Evolutionary conservation across 208 protist species (phyloP).

Genomic region (Wallacemonas sp.): DNA sequence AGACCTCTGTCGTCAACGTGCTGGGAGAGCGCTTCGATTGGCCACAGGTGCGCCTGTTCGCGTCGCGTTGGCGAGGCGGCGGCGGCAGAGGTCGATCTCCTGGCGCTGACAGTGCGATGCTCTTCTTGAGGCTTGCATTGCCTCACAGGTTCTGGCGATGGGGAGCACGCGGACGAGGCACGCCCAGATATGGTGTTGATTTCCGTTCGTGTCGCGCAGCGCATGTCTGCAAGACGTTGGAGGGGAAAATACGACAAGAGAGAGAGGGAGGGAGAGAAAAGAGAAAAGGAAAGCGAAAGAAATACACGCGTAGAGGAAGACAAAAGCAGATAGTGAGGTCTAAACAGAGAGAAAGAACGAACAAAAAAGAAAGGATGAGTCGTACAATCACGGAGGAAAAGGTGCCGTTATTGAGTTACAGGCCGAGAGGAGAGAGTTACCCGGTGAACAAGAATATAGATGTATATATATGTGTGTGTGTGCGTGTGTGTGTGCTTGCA

Average conservation of each 20-base stretch:
- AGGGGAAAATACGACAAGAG: no score
- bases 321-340: not conserved
- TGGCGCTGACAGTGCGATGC: no score
- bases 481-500: not conserved
- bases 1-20: not conserved
- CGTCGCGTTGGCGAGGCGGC: not conserved
- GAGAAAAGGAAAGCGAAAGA: not conserved
- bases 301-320: not conserved
- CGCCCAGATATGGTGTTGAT: no score
- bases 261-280: no score
- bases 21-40: not conserved
- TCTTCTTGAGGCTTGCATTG: no score
- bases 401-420: no score
- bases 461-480: not conserved
- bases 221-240: no score
- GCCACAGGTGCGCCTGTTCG: not conserved
- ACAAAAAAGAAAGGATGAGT: slow-evolving; percentile 5
- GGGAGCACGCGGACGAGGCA: no score
- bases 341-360: not conserved
- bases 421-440: not conserved
- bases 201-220: no score
- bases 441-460: no score
- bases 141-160: no score
- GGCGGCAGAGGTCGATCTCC: not conserved
- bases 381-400: not conserved